Base-by-base conservation (phyloP, 805 yeast genomes). In the Metschnikowia santaceciliae region DNA sequence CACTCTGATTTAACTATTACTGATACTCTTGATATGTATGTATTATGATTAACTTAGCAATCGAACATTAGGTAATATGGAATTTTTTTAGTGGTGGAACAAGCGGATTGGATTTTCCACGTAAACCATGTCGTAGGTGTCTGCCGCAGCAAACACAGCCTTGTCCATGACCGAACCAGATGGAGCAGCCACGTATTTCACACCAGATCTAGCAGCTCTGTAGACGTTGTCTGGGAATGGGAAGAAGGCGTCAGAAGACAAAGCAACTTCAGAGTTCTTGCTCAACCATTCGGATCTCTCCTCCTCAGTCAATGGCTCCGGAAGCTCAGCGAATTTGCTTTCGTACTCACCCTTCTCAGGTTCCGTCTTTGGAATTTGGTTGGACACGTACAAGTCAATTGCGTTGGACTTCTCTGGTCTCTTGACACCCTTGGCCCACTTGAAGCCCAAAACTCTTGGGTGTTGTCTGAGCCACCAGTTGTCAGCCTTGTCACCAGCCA, bases 381-480 rank as follows among this genome's bases (percentile, higher is more conserved):
- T 82, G 20, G 96, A 83, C 42, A 94, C 98, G 67, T 68, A 94
- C 70, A 94, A 79, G 71, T 94, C 99, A 71, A 94, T 94, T 50
- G 97, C 99, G 68, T 94, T 94, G 47, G 96, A 87, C 82, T 94
- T 94, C 70, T 94, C 99, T 57, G 98, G 97, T 77, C 97, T 89
- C 82, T 94, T 94, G 61, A 87, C 87, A 66, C 98, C 98, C 77
- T 90, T 90, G 57, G 96, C 96, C 98, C 98, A 94, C 76, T 92
- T 82, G 82, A 94, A 87, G 22, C 76, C 94, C 53, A 94, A 76
- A 7, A 94, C 98, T 68, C 78, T 83, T 61, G 98, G 98, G 74
- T 94, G 99, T 74, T 94, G 98, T 79, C 99, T 87, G 67, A 94
- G 81, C 99, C 99, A 94, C 98, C 98, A 94, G 82, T 91, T 91